These are phyloP conservation scores for Coniochaeta sp. DNA, from an alignment of 2,329 filamentous ascomycete genomes.

Conservation along the genomic window DNA sequence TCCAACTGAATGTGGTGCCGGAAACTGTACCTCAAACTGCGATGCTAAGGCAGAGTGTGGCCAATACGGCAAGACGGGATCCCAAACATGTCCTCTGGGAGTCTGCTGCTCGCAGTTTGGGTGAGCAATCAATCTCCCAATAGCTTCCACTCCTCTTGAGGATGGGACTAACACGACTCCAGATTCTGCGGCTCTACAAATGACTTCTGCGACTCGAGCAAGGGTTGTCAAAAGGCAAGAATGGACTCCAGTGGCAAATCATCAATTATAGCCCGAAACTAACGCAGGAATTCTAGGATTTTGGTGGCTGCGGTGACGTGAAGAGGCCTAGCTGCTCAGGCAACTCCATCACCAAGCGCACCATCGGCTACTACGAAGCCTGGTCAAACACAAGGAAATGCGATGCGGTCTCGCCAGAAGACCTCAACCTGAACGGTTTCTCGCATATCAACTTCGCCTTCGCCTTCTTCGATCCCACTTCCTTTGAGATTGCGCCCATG, in stretches of 20 bases:
- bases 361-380: neutral
- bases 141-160: neutral
- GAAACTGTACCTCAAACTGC: constrained; percentile 19
- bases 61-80: constrained; percentile 13
- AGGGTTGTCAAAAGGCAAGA: too few species aligned
- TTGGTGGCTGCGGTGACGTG: neutral
- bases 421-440: constrained; percentile 3
- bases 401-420: neutral
- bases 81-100: constrained; percentile 10
- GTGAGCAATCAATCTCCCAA: neutral
- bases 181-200: neutral
- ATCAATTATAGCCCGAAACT: too few species aligned
- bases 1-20: constrained; percentile 3
- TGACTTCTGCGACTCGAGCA: neutral
- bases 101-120: too few species aligned
- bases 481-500: constrained; percentile 22
- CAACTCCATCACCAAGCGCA: neutral
- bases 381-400: neutral
- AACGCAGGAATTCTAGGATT: too few species aligned
- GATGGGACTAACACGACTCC: neutral
- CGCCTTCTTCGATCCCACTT: constrained; percentile 21
- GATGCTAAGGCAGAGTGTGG: constrained; percentile 29
- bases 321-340: neutral
- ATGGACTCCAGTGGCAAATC: too few species aligned
- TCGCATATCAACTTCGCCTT: constrained; percentile 26